Evolutionary conservation across 495 filamentous ascomycete genomes (phyloP).

Genomic region (Lichenothelia convexa): DNA sequence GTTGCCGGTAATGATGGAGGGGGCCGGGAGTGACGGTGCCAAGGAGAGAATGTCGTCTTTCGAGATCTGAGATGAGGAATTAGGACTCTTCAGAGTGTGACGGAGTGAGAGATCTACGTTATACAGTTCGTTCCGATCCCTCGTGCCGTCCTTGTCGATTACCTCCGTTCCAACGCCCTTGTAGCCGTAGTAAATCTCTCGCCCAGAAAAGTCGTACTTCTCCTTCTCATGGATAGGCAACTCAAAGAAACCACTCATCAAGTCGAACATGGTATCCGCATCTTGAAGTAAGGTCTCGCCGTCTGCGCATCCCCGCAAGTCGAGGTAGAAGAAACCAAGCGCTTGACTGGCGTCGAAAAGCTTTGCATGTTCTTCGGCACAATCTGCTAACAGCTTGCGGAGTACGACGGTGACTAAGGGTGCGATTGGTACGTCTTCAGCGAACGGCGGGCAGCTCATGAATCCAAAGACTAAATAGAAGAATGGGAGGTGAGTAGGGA

Average conservation of each 20-base stretch:
- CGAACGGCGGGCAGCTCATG: constrained; percentile 39
- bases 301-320: constrained; percentile 25
- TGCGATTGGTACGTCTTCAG: constrained; percentile 32
- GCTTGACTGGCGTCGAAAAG: constrained; percentile 31
- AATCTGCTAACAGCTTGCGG: constrained; percentile 25
- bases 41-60: constrained; percentile 37
- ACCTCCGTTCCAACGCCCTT: constrained; percentile 32
- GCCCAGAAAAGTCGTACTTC: constrained; percentile 29
- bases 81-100: not conserved
- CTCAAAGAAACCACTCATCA: constrained; percentile 31
- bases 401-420: constrained; percentile 36
- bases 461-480: no score
- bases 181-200: constrained; percentile 24
- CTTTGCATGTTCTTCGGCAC: constrained; percentile 24
- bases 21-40: constrained; percentile 26
- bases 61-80: constrained; percentile 18
- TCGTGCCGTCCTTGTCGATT: constrained; percentile 35
- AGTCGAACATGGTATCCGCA: constrained; percentile 27
- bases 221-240: constrained; percentile 34
- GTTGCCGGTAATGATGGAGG: constrained; percentile 23
- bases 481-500: no score
- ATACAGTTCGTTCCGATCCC: constrained; percentile 43
- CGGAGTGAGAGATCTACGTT: constrained; percentile 26
- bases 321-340: constrained; percentile 50
- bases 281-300: constrained; percentile 26